Evolutionary conservation across 1,284 basidiomycete species (phyloP), one percentile per base, ranked within the genome.

Genomic region (Trametes sp.): DNA sequence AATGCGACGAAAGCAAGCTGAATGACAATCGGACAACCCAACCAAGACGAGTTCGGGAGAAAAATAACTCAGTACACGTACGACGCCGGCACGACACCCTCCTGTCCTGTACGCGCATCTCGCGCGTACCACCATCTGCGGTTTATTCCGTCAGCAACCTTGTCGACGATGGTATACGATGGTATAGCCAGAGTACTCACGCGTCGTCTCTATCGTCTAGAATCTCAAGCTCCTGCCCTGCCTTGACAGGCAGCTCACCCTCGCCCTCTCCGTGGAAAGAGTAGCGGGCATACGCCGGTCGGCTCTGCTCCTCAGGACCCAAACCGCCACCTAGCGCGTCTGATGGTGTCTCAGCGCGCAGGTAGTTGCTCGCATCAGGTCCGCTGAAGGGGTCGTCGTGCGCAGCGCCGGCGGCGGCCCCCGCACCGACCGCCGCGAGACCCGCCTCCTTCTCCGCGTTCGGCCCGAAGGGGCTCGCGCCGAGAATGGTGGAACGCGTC

Each of bases 101-200:
- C 93, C 55, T 82, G 84, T 19, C 93, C 92, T 54, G 89, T 89
- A 57, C 84, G 84, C 24, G 87, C 80, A 74, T 96, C 92, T 49
- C 93, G 85, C 59, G 91, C 93, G 72, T 93, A 96, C 94, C 94
- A 96, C 94, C 95, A 96, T 57, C 94, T 95, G 65, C 60, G 46
- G 67, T 54, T 69, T 70, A 11, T 2, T 57, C 26, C n/a, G 65
- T 64, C 51, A 60, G 59, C 51, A 13, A 64, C 16, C 36, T 44
- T 29, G 10, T n/a, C 13, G 38, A 26, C 26, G 28, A 56, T n/a
- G n/a, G n/a, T n/a, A n/a, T n/a, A n/a, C n/a, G n/a, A n/a, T n/a
- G 26, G 35, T 52, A 50, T 49, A 49, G 48, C 61, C 46, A 51
- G 44, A n/a, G 42, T 48, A 86, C 92, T 72, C 78, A 93, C 91